A percentile compares a stretch with the other conserved stretches of the same genome.
Conservation (phyloP, 305 asterid species). For the Coffea humblotiana region DNA sequence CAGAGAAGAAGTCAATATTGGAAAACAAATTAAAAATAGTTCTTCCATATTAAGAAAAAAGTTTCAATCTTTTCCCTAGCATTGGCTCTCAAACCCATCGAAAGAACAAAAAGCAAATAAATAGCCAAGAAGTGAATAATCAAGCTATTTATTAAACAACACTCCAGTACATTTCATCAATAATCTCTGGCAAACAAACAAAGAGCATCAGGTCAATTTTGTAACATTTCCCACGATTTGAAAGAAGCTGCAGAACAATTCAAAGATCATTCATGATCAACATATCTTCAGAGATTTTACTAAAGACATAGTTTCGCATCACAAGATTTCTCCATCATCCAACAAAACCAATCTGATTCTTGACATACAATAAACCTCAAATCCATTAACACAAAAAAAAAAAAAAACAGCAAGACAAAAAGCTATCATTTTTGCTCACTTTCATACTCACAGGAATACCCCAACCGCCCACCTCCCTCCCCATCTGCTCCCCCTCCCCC, state of each 20-base stretch:
- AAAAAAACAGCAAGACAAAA: background rate
- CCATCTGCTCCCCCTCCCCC: too few species aligned
- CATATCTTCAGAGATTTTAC: background rate
- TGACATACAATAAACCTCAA: background rate
- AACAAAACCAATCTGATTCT: background rate
- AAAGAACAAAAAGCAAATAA: background rate
- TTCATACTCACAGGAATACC: background rate
- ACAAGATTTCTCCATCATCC: background rate
- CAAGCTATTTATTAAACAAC: background rate
- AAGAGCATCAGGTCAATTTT: background rate
- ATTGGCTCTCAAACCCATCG: constrained; percentile 15
- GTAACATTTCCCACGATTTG: background rate
- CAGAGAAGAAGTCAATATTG: background rate
- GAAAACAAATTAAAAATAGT: background rate
- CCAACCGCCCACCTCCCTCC: too few species aligned
- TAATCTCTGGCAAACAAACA: background rate
- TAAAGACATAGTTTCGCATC: background rate
- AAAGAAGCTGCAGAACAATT: background rate
- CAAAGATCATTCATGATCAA: background rate
- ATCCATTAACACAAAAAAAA: background rate
- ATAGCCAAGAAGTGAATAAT: background rate
- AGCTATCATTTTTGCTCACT: background rate
- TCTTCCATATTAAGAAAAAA: background rate
- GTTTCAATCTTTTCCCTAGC: constrained; percentile 12
- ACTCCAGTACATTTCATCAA: background rate